Conservation (phyloP, 768 basidiomycete species). For the Panaeolus cyanescens region DNA sequence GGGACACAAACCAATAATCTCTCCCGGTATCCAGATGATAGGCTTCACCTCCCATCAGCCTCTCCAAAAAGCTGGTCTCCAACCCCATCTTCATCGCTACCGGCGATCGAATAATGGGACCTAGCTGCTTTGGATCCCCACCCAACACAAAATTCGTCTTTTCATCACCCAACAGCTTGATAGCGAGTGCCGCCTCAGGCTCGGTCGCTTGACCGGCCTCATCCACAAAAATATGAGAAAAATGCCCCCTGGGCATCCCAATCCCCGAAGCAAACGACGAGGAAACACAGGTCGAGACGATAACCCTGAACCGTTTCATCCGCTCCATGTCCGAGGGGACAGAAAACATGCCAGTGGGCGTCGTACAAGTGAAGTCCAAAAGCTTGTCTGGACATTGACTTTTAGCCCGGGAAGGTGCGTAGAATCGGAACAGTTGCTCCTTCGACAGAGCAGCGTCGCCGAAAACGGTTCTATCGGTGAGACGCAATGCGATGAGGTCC, state of each 20-base stretch:
- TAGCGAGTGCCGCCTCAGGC: conserved; percentile 62
- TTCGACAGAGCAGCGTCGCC: conserved; percentile 25
- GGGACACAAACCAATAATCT: conserved; percentile 17
- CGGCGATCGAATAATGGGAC: conserved; percentile 63
- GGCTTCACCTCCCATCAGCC: conserved; percentile 48
- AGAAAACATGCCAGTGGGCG: conserved; percentile 42
- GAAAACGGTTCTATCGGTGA: conserved; percentile 18
- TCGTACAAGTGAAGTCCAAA: conserved; percentile 36
- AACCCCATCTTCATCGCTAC: conserved; percentile 60
- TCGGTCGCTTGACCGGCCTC: conserved; percentile 77
- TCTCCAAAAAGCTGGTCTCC: conserved; percentile 63
- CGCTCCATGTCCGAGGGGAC: conserved; percentile 37
- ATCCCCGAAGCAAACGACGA: conserved; percentile 56
- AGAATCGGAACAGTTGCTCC: conserved; percentile 51
- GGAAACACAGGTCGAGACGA: conserved; percentile 68
- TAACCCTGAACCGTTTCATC: conserved; percentile 47
- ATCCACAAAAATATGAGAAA: conserved; percentile 68
- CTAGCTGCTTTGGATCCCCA: conserved; percentile 73
- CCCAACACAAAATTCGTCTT: conserved; percentile 62
- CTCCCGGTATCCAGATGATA: conserved; percentile 36
- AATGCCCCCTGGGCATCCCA: conserved; percentile 62
- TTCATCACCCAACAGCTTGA: conserved; percentile 59
- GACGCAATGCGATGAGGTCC: conserved; percentile 51
- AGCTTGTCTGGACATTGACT: conserved; percentile 39
- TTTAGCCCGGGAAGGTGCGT: conserved; percentile 46